phyloP scores from a whole-genome alignment of 345 rosid species.

The Zanthoxylum bungeanum region DNA sequence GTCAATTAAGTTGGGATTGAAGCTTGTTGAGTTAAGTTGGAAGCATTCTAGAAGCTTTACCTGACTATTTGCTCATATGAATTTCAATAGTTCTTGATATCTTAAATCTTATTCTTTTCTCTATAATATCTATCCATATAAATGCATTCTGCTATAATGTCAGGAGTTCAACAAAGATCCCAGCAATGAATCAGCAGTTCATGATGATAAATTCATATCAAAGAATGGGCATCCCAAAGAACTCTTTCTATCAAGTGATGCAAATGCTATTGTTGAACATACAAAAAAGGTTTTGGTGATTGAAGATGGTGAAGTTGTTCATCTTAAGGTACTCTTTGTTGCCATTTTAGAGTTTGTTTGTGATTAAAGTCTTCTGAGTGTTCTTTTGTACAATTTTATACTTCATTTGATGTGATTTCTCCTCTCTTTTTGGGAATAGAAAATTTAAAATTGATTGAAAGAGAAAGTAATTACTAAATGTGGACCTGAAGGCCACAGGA shows the following conservation, averaged over 20 bases:
- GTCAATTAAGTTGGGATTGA: neutral
- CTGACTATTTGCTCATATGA: neutral
- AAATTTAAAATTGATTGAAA: neutral
- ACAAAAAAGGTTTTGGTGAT: slow-evolving; percentile 83
- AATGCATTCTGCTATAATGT: neutral
- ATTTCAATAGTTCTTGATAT: neutral
- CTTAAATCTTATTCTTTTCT: neutral
- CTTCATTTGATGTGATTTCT: neutral
- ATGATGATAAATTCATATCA: slow-evolving; percentile 59
- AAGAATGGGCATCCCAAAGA: slow-evolving; percentile 73
- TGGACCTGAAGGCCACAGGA: neutral
- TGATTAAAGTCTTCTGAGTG: neutral
- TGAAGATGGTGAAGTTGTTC: slow-evolving; percentile 89
- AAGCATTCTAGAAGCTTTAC: slow-evolving; percentile 2
- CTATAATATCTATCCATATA: neutral
- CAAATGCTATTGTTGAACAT: slow-evolving; percentile 87
- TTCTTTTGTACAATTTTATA: neutral
- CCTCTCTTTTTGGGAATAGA: neutral
- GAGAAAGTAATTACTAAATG: neutral
- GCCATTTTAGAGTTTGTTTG: neutral
- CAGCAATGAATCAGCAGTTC: slow-evolving; percentile 45
- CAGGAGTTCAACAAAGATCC: slow-evolving; percentile 60
- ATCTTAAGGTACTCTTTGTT: slow-evolving; percentile 59
- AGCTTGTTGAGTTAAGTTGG: slow-evolving; percentile 2
- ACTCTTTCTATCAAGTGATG: slow-evolving; percentile 83